Percentiles rank a stretch among this genome's conserved stretches.
Conservation (phyloP, 2,329 filamentous ascomycete genomes). For the Trichoderma gracile region DNA sequence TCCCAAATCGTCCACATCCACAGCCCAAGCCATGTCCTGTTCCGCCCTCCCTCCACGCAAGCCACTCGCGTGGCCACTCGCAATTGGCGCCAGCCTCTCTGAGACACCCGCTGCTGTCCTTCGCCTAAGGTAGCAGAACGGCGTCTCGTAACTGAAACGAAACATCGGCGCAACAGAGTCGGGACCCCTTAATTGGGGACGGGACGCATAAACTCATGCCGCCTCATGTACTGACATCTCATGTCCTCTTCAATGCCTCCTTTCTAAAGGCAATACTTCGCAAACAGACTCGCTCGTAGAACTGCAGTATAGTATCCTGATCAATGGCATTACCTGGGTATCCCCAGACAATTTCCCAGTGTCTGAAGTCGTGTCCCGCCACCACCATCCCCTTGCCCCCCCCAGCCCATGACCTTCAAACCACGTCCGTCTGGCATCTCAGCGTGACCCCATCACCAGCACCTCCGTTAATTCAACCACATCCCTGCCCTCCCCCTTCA, state of each 20-base stretch:
- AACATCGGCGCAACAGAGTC: slow-evolving; percentile 6
- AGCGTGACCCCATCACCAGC: slow-evolving; percentile 14
- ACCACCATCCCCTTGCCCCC: not conserved
- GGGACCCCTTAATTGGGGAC: slow-evolving; percentile 10
- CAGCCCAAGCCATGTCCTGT: slow-evolving; percentile 2
- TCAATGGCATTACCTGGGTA: too few species aligned
- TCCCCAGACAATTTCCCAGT: too few species aligned
- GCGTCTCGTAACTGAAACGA: slow-evolving; percentile 18
- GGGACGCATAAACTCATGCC: slow-evolving; percentile 13
- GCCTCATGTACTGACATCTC: not conserved
- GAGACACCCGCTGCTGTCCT: slow-evolving; percentile 2
- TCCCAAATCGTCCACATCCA: not conserved
- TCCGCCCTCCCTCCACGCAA: slow-evolving; percentile 7
- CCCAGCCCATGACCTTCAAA: slow-evolving; percentile 3
- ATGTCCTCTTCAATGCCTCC: not conserved
- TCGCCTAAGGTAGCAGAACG: not conserved
- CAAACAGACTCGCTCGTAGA: not conserved
- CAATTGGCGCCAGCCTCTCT: slow-evolving; percentile 20
- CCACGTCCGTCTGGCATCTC: slow-evolving; percentile 5
- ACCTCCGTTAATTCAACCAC: slow-evolving; percentile 2
- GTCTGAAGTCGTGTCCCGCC: not conserved
- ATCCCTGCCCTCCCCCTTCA: not conserved
- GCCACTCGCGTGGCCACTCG: slow-evolving; percentile 20
- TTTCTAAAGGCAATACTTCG: not conserved
- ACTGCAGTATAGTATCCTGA: not conserved